Evolutionary conservation across 202 grass and related monocot genomes (phyloP), one percentile per base, ranked within the genome.

Genomic region (Carex arenaria): DNA sequence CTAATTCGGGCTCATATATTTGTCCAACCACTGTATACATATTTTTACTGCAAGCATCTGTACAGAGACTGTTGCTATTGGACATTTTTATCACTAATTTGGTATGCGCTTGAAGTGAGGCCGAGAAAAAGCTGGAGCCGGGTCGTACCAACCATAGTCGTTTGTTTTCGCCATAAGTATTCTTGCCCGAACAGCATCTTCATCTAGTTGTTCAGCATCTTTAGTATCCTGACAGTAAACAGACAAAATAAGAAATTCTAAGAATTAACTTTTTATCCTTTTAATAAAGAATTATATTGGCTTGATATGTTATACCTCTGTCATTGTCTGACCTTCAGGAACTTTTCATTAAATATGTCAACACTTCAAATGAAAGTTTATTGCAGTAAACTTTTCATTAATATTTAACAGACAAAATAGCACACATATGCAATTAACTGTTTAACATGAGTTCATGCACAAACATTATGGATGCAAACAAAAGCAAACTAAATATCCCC

Each of bases 101-200:
- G 90, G 90, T 91, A 96, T 93, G 57, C 80, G 83, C 78, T 96
- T 96, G 85, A 81, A 93, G 67, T 59, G 84, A 83, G 93, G 93
- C 87, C 84, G 90, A 36, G 86, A 85, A 65, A 96, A 86, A 4
- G 89, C 62, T 10, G 91, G 93, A 68, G 89, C 1, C 5, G 89
- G 89, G 66, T 93, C 87, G 13, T 91, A 90, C 78, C 84, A 78
- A 23, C 81, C 91, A 11, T 93, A 93, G 55, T 96, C 89, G n/a
- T 90, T 96, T 53, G 90, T 96, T 80, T 83, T 85, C 20, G 86
- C 89, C 82, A 86, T 86, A 6, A 88, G 88, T 49, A 67, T 72
- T 83, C 88, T 90, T 61, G 61, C 26, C 72, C 79, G 78, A 56
- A 72, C 62, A n/a, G 70, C 80, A 10, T 67, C 73, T 57, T 6